These are phyloP conservation scores for Saccharomyces hybrid DNA, from an alignment of 1,139 yeast species.

Conservation along the genomic window DNA sequence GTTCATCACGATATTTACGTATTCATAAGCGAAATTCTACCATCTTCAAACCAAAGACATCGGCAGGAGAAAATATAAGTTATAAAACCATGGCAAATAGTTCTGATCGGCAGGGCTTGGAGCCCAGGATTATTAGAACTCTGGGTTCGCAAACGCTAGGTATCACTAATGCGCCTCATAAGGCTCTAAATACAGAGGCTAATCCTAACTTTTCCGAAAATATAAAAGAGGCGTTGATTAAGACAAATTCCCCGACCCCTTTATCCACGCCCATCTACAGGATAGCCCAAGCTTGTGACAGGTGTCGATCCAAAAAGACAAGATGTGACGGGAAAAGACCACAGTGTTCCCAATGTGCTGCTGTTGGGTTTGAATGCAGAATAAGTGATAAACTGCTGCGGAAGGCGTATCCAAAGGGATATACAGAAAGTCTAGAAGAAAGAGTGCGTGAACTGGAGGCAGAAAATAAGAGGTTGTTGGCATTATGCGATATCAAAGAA, in stretches of 20 bases:
- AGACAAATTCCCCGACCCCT: conserved; percentile 4
- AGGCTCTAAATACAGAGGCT: not conserved
- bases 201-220: not conserved
- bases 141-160: conserved; percentile 20
- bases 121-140: conserved; percentile 16
- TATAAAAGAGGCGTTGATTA: not conserved
- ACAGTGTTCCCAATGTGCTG: conserved; percentile 55
- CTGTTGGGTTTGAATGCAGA: conserved; percentile 65
- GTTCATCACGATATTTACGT: not conserved
- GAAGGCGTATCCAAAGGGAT: conserved; percentile 66
- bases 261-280: conserved; percentile 35
- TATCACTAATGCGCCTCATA: conserved; percentile 6
- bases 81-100: not conserved
- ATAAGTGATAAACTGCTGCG: conserved; percentile 65
- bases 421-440: conserved; percentile 62
- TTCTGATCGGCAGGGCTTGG: conserved; percentile 1
- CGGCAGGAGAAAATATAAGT: not conserved
- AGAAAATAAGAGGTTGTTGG: conserved; percentile 44
- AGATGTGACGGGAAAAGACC: conserved; percentile 34
- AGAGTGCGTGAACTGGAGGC: conserved; percentile 54
- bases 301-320: conserved; percentile 71
- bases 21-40: not conserved
- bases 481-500: conserved; percentile 51
- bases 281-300: conserved; percentile 77
- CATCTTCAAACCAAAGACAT: not conserved